Evolutionary conservation across 345 rosid genomes (phyloP), one percentile per base, ranked within the genome.

Genomic region (Syzygium aromaticum): DNA sequence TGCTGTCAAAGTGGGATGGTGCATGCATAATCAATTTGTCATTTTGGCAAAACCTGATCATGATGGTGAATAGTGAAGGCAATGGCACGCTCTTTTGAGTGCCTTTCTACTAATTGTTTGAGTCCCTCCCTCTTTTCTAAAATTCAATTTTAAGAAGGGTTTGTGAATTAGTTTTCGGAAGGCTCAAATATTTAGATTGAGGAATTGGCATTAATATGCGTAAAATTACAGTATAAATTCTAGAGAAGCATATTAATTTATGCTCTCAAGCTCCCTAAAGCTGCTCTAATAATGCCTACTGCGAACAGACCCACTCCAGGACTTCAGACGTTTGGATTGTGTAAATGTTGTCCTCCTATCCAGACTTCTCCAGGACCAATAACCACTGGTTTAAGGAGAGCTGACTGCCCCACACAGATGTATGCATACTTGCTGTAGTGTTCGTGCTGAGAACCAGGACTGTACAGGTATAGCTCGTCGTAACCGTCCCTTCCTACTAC

Each of bases 401-500:
- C 96, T 23, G 96, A 88, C 85, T 93, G 94, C 21, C 96, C 98
- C 54, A 96, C 84, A 84, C 96, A 93, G 59, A 96, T 90, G 88
- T 90, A 97, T 84, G 98, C 93, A 89, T 94, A 96, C 91, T 91
- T 94, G 86, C 95, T 90, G 73, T 95, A 95, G 87, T 89, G 91
- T 87, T 94, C 97, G 87, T 94, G 91, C 51, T 51, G 90, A 22
- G 98, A 94, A 27, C 99, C 98, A 17, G 99, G 98, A 86, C 99
- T 97, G 89, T 91, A 92, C 85, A 97, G 87, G 87, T 97, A 97
- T 67, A 96, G 88, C 91, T 95, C 98, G 46, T 94, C 91, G 52
- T 95, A 95, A 11, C 98, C 98, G 7, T 90, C 92, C 89, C 98
- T 91, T 87, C 95, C 94, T 63, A 94, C 89, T 30, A 87, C 90